Evolutionary conservation across 148 eudicot species (phyloP).

Genomic region (Dysphania ambrosioides): DNA sequence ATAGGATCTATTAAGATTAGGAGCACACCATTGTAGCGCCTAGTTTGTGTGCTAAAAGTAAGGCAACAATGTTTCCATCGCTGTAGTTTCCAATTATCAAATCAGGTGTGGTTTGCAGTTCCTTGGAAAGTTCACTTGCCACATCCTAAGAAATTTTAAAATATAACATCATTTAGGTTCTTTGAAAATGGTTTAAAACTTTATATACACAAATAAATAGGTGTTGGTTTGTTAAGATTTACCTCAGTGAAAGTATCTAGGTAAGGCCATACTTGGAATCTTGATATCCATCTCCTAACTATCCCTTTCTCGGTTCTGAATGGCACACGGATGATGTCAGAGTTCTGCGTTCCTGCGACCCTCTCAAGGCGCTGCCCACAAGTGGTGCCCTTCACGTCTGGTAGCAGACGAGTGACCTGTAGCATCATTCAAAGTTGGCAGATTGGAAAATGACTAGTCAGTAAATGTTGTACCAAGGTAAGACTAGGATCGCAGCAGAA

Average conservation of each 20-base stretch:
- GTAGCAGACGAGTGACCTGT: conserved; percentile 71
- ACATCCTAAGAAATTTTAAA: conserved; percentile 63
- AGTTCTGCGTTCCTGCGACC: conserved; percentile 78
- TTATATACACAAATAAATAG: conserved; percentile 39
- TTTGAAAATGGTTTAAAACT: background rate
- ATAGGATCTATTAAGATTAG: background rate
- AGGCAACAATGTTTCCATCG: conserved; percentile 77
- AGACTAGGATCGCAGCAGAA: background rate
- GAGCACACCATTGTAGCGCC: conserved; percentile 59
- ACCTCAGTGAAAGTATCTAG: conserved; percentile 93
- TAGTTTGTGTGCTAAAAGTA: conserved; percentile 53
- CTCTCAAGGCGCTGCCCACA: conserved; percentile 90
- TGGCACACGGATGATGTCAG: conserved; percentile 88
- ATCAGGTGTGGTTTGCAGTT: conserved; percentile 87
- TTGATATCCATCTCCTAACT: conserved; percentile 87
- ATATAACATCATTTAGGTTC: background rate
- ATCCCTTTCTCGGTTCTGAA: conserved; percentile 93
- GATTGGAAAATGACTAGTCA: background rate
- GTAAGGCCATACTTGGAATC: conserved; percentile 99
- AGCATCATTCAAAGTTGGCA: background rate
- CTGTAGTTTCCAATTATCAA: conserved; percentile 80
- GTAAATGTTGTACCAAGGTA: background rate
- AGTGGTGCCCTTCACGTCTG: conserved; percentile 92
- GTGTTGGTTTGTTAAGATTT: conserved; percentile 2
- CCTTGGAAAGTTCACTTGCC: conserved; percentile 63